Conservation (phyloP, 805 yeast genomes). For the Barnettozyma populi region DNA sequence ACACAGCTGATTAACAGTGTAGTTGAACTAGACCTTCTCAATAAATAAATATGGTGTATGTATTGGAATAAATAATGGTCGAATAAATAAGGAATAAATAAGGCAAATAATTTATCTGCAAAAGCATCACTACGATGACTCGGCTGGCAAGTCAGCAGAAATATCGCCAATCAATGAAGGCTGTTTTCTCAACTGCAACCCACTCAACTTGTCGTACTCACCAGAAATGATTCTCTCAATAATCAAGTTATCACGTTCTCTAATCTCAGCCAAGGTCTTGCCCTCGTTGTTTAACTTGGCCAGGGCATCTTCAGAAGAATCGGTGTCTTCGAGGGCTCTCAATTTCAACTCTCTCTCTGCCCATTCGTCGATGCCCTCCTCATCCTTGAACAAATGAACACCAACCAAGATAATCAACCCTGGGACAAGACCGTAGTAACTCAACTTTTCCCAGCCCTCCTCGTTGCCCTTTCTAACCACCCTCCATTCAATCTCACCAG, state of each 20-base stretch:
- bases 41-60: slow-evolving; percentile 1
- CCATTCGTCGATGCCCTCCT: slow-evolving; percentile 61
- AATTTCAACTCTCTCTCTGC: slow-evolving; percentile 76
- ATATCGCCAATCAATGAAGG: slow-evolving; percentile 11
- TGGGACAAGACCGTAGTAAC: slow-evolving; percentile 70
- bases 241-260: slow-evolving; percentile 68
- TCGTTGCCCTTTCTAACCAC: slow-evolving; percentile 66
- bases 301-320: slow-evolving; percentile 46
- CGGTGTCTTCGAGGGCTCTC: slow-evolving; percentile 64
- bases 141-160: slow-evolving; percentile 5
- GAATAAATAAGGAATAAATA: slow-evolving; percentile 11
- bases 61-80: slow-evolving; percentile 9
- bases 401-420: slow-evolving; percentile 53
- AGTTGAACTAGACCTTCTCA: neutral
- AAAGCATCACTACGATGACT: slow-evolving; percentile 1
- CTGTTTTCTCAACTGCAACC: slow-evolving; percentile 42
- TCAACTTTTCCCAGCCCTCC: slow-evolving; percentile 82
- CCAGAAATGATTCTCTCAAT: slow-evolving; percentile 79
- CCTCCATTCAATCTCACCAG: slow-evolving; percentile 77
- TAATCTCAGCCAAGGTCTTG: slow-evolving; percentile 47
- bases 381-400: slow-evolving; percentile 44
- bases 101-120: slow-evolving; percentile 1
- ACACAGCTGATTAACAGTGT: neutral
- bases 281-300: slow-evolving; percentile 33
- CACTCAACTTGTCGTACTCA: slow-evolving; percentile 69